Evolutionary conservation across 306 rosid genomes (phyloP).

Genomic region (Quercus suber): DNA sequence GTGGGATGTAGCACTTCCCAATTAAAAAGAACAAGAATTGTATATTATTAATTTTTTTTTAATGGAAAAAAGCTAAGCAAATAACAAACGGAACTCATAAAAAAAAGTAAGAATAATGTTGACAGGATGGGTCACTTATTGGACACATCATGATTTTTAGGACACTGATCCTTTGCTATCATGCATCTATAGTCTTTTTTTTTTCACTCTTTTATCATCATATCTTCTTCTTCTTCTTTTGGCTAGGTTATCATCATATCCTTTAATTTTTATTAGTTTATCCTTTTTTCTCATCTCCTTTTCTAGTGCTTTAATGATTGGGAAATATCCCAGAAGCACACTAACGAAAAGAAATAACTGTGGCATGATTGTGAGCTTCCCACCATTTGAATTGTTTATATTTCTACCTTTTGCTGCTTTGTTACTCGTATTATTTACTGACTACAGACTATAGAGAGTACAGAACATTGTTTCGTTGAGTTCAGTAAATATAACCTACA

Average conservation of each 20-base stretch:
- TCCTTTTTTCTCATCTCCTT: constrained; percentile 4
- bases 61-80: constrained; percentile 1
- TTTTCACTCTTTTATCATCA: not conserved
- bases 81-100: constrained; percentile 16
- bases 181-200: not conserved
- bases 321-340: constrained; percentile 21
- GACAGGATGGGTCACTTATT: constrained; percentile 1
- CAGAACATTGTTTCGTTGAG: not conserved
- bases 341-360: not conserved
- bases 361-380: not conserved
- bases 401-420: not conserved
- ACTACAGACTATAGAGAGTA: not conserved
- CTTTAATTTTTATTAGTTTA: not conserved
- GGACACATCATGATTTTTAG: not conserved
- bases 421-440: not conserved
- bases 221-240: not conserved
- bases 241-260: not conserved
- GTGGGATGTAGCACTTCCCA: too few species aligned
- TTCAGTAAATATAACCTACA: not conserved
- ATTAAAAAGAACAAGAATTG: too few species aligned
- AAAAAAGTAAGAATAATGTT: not conserved
- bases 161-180: not conserved
- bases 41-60: too few species aligned
- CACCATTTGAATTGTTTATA: constrained; percentile 1
- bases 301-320: constrained; percentile 31